Evolutionary conservation across 805 yeast genomes (phyloP), one percentile per base, ranked within the genome.

Genomic region (Kregervanrija fluxuum): DNA sequence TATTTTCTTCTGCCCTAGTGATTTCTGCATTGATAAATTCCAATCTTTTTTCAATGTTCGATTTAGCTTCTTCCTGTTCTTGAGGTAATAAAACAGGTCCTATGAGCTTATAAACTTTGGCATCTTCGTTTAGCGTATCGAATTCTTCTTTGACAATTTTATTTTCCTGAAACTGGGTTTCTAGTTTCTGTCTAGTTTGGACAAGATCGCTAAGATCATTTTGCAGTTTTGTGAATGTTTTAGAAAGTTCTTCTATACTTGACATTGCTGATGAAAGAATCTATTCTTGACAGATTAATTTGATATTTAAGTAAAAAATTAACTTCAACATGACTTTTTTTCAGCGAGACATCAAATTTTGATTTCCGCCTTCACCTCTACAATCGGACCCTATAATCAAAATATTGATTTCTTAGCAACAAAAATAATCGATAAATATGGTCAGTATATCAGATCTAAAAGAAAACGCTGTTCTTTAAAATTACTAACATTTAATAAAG

Each of bases 31-130:
- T 70, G 40, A 93, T 93, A 56, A 86, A 95, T 60, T 89, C 96
- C 37, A 93, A 71, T 65, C 99, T 82, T 60, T 91, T 95, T 33
- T 73, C 77, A 33, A 93, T 96, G 57, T 91, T 91, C 56, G 77
- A 53, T 51, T 78, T 78, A 16, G 99, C 95, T 64, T 93, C 98
- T 10, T 61, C 61, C 48, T 76, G 75, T 44, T 89, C 96, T 57
- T 91, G 96, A 2, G 97, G 96, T 49, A 95, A 70, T 48, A 93
- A 70, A 4, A 91, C 89, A 6, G 96, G 95, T 1, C 99, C 99
- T 22, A 91, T 85, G 51, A 90, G 73, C 65, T 93, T 93, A 68
- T 78, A 93, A 22, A 93, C 80, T 54, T 85, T 85, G 12, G 95
- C 73, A 33, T 79, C 85, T 45, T 76, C 75, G 45, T 85, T 67